Evolutionary conservation across 345 rosid species (phyloP).

Genomic region (Pelargonium nanum): DNA sequence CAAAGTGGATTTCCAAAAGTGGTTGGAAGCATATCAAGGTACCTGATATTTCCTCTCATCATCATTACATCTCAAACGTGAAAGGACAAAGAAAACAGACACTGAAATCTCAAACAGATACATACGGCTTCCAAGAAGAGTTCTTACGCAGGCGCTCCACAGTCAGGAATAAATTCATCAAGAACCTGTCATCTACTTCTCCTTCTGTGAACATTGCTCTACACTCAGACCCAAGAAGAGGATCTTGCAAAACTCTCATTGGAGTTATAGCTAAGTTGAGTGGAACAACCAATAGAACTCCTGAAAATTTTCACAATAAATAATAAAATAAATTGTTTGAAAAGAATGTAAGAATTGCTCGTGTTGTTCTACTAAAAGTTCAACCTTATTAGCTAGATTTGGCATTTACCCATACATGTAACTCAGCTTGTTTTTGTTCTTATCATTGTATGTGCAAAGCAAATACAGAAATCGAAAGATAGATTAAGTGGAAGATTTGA

Average conservation of each 20-base stretch:
- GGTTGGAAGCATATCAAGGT: constrained; percentile 83
- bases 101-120: neutral
- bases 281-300: constrained; percentile 67
- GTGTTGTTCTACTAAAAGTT: too few species aligned
- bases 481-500: neutral
- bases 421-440: neutral
- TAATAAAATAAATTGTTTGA: neutral
- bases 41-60: constrained; percentile 31
- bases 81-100: neutral
- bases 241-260: constrained; percentile 92
- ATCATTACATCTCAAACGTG: constrained; percentile 10
- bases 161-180: constrained; percentile 64
- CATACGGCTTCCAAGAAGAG: constrained; percentile 87
- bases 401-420: neutral
- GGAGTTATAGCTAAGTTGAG: constrained; percentile 84
- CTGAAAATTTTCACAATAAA: constrained; percentile 25
- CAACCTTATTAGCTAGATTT: neutral
- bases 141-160: constrained; percentile 66
- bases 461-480: neutral
- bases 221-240: constrained; percentile 77
- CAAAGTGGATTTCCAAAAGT: constrained; percentile 76
- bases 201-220: constrained; percentile 75
- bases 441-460: neutral
- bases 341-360: neutral
- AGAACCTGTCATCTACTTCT: constrained; percentile 78